Conservation (phyloP, 495 filamentous ascomycete species). For the Talaromyces stipitatus region DNA sequence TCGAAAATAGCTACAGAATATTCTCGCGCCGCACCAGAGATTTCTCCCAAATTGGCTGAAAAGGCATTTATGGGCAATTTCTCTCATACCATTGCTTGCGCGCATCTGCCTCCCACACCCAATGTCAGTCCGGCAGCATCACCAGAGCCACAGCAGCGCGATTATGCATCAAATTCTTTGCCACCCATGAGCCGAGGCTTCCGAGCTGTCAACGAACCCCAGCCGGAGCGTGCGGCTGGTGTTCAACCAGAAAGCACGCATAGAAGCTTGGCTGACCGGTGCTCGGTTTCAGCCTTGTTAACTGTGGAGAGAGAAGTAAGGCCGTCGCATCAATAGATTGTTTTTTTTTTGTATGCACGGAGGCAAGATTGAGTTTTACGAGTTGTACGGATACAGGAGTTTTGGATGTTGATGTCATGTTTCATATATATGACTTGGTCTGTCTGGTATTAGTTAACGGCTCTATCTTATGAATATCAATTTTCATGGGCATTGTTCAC, state of each 20-base stretch:
- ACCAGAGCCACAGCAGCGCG: slow-evolving; percentile 1
- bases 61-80: slow-evolving; percentile 38
- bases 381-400: not conserved
- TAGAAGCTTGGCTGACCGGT: slow-evolving; percentile 5
- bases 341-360: not conserved
- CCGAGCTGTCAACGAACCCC: slow-evolving; percentile 3
- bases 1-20: slow-evolving; percentile 62
- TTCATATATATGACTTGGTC: not conserved
- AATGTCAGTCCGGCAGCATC: slow-evolving; percentile 5
- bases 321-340: not conserved
- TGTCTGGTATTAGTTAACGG: not conserved
- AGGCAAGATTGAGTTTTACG: not conserved
- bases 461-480: not conserved
- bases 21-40: slow-evolving; percentile 37
- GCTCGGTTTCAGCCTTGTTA: slow-evolving; percentile 8
- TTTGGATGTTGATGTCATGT: not conserved
- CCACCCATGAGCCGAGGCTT: not conserved
- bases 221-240: not conserved
- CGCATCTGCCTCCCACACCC: slow-evolving; percentile 9
- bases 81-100: not conserved
- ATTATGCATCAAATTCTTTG: not conserved
- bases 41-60: slow-evolving; percentile 57
- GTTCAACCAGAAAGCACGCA: not conserved
- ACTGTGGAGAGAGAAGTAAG: slow-evolving; percentile 8
- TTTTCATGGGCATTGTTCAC: too few relatives aligned